Base-by-base conservation (phyloP, 1,284 basidiomycete genomes). In the Anthracocystis panici-leucophaei region DNA sequence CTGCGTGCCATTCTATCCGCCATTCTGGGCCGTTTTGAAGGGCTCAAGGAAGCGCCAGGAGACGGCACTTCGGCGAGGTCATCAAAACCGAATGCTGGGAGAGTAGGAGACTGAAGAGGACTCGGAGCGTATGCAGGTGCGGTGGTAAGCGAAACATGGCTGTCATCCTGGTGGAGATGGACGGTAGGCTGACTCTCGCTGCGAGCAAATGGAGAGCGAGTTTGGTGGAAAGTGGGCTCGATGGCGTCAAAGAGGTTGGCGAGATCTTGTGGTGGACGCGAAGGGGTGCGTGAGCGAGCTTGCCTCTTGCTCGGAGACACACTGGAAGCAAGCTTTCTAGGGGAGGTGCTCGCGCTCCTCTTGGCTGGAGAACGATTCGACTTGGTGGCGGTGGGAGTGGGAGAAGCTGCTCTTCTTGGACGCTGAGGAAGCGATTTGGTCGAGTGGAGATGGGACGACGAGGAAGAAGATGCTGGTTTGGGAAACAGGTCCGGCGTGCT, bases 1-100 rank as follows among this genome's bases (percentile, higher is more conserved):
- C 74, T 59, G 4, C 61, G 65, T 2, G 65, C 68, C 74, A 76
- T 76, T 21, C 74, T 52, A 29, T 76, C 68, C 12, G 68, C 65
- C 54, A 76, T 60, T n/a, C 65, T 57, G 18, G 68, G 46, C 8
- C 68, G 54, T 38, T 72, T 76, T 11, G 66, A 63, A 18, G 73
- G 73, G 40, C 64, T 75, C n/a, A 54, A 27, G n/a, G 44, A 45
- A 8, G 55, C 46, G 35, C 49, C 66, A 12, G 66, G 62, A 5
- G 62, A 59, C 6, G 46, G 51, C 12, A 53, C 40, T 11, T 59
- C 40, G 29, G 45, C 45, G 16, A 23, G 38, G 40, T 57, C 40
- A 20, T 54, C 42, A 18, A 62, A 45, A 12, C 31, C 55, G 12
- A 27, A 18, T 6, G 52, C 8, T 27, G 52, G 48, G 6, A 66